A percentile compares a stretch with the other conserved stretches of the same genome.
Conservation (phyloP, 2,329 filamentous ascomycete genomes). For the Trichoderma endophyticum region DNA sequence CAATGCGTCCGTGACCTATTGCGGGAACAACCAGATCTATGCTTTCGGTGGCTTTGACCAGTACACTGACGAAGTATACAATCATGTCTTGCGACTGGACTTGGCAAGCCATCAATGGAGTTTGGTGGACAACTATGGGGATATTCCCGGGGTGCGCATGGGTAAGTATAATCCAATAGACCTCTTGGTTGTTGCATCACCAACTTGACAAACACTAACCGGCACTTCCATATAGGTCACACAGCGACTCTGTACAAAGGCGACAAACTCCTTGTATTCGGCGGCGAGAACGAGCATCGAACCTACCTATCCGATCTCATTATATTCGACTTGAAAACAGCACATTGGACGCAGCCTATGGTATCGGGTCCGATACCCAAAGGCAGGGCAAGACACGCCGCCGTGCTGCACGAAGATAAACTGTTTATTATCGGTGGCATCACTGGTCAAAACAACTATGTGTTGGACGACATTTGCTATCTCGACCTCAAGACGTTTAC, state of each 20-base stretch:
- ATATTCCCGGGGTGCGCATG: slow-evolving; percentile 96
- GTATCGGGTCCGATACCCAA: slow-evolving; percentile 81
- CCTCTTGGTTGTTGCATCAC: neutral
- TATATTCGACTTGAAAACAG: slow-evolving; percentile 90
- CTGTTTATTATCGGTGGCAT: slow-evolving; percentile 95
- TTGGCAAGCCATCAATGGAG: slow-evolving; percentile 88
- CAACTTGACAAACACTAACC: neutral
- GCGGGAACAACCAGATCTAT: slow-evolving; percentile 95
- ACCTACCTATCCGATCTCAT: slow-evolving; percentile 95
- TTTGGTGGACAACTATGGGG: slow-evolving; percentile 95
- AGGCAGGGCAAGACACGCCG: slow-evolving; percentile 87
- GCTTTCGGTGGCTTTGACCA: slow-evolving; percentile 98
- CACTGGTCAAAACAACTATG: slow-evolving; percentile 85
- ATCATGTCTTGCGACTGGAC: slow-evolving; percentile 89
- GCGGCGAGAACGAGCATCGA: slow-evolving; percentile 95
- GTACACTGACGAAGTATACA: slow-evolving; percentile 98
- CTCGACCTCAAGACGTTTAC: slow-evolving; percentile 96
- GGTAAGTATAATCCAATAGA: slow-evolving; percentile 65
- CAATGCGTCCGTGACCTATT: slow-evolving; percentile 98
- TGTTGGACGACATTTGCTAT: slow-evolving; percentile 94
- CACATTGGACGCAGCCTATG: slow-evolving; percentile 91
- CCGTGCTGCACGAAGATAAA: slow-evolving; percentile 93
- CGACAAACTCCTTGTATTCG: slow-evolving; percentile 94
- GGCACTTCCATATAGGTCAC: slow-evolving; percentile 64
- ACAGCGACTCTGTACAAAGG: slow-evolving; percentile 92